A percentile compares a stretch with the other conserved stretches of the same genome.
phyloP scores from a whole-genome alignment of 352 stramenopile genomes.

The Globisporangium abappressorium region DNA sequence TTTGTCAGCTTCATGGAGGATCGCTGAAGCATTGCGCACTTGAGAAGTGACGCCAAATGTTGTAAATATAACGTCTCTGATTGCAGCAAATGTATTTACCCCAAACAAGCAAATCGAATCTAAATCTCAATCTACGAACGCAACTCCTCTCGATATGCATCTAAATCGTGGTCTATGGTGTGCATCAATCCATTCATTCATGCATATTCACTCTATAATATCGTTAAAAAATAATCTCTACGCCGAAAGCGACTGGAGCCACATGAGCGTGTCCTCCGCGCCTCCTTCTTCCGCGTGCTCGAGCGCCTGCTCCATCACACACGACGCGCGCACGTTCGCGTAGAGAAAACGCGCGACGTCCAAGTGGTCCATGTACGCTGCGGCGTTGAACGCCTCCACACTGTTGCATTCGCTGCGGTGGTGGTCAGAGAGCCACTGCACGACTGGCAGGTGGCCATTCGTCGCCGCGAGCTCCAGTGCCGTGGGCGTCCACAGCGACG shows the following conservation, averaged over 20 bases:
- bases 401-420: constrained; percentile 42
- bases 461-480: constrained; percentile 57
- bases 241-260: constrained; percentile 39
- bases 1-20: neutral
- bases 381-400: constrained; percentile 60
- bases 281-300: constrained; percentile 63
- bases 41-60: neutral
- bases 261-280: constrained; percentile 56
- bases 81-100: neutral
- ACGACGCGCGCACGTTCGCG: constrained; percentile 37
- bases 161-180: neutral
- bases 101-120: neutral
- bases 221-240: neutral
- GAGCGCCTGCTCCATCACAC: constrained; percentile 47
- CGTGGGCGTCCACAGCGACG: constrained; percentile 40
- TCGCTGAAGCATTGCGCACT: neutral
- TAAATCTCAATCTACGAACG: neutral
- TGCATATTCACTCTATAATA: constrained; percentile 15
- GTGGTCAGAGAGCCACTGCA: constrained; percentile 62
- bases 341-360: constrained; percentile 55
- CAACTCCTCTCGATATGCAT: neutral
- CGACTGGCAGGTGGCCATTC: constrained; percentile 54
- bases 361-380: constrained; percentile 71
- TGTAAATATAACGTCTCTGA: no score
- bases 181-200: neutral